Conservation (phyloP, 2,329 filamentous ascomycete species). For the Mollisiaceae sp. region DNA sequence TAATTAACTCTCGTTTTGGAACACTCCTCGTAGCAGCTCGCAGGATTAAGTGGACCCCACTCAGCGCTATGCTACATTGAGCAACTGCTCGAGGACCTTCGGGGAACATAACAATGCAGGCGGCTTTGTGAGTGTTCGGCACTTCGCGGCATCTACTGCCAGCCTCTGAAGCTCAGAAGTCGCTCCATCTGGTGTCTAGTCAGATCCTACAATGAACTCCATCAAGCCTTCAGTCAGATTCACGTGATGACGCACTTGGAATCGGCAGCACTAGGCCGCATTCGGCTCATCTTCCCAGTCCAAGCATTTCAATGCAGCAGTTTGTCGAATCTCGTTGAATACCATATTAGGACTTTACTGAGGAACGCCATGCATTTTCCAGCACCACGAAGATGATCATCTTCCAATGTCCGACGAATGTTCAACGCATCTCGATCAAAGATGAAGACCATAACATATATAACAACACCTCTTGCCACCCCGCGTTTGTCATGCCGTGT, state of each 20-base stretch:
- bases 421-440: background rate
- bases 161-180: background rate
- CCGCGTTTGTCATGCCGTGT: slow-evolving; percentile 6
- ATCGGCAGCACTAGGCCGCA: background rate
- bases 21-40: background rate
- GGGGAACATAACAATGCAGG: background rate
- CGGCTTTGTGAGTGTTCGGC: background rate
- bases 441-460: background rate
- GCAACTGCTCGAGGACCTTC: background rate
- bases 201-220: background rate
- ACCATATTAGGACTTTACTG: slow-evolving; percentile 5
- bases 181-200: background rate
- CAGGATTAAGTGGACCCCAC: background rate
- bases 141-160: background rate
- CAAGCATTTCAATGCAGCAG: background rate
- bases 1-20: background rate
- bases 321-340: background rate
- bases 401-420: background rate
- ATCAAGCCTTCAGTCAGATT: background rate
- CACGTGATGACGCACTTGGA: background rate
- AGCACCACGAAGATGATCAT: background rate
- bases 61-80: background rate
- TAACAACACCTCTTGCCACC: slow-evolving; percentile 3
- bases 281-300: background rate
- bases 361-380: background rate